Percentiles rank a stretch among this genome's conserved stretches.
Evolutionary conservation across 331 rosid species (phyloP).

Genomic region (Dryas integrifolia): DNA sequence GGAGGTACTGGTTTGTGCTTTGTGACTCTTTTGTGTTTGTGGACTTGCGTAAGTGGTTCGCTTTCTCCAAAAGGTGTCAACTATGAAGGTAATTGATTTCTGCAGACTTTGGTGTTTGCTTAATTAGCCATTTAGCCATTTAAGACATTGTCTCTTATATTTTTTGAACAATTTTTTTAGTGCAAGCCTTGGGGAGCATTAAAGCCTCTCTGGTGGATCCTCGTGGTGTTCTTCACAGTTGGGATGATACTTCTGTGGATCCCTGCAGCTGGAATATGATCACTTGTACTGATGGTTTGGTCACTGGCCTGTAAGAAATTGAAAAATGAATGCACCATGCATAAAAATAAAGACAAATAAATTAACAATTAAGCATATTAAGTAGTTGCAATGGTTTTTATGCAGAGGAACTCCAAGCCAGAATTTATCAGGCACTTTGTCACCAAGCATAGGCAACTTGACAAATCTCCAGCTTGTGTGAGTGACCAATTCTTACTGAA

Average conservation of each 20-base stretch:
- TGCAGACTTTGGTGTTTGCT: slow-evolving; percentile 6
- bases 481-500: slow-evolving; percentile 32
- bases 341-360: not conserved
- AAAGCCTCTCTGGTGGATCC: slow-evolving; percentile 57
- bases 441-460: slow-evolving; percentile 81
- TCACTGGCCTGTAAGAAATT: slow-evolving; percentile 51
- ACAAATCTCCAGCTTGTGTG: slow-evolving; percentile 69
- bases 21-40: slow-evolving; percentile 44
- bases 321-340: slow-evolving; percentile 7
- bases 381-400: slow-evolving; percentile 2
- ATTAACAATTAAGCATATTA: not conserved
- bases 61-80: slow-evolving; percentile 86
- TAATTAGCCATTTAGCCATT: not conserved
- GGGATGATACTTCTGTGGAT: slow-evolving; percentile 88
- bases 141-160: not conserved
- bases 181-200: slow-evolving; percentile 66
- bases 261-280: slow-evolving; percentile 91
- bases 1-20: slow-evolving; percentile 28
- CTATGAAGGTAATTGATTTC: slow-evolving; percentile 62
- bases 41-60: slow-evolving; percentile 46
- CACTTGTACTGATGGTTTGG: slow-evolving; percentile 68
- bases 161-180: slow-evolving; percentile 36
- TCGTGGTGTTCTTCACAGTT: slow-evolving; percentile 48
- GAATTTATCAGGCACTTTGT: slow-evolving; percentile 70
- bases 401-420: slow-evolving; percentile 85